Percentiles rank a stretch among this genome's conserved stretches.
phyloP scores from a whole-genome alignment of 768 basidiomycete species.

The Kwoniella dejecticola region DNA sequence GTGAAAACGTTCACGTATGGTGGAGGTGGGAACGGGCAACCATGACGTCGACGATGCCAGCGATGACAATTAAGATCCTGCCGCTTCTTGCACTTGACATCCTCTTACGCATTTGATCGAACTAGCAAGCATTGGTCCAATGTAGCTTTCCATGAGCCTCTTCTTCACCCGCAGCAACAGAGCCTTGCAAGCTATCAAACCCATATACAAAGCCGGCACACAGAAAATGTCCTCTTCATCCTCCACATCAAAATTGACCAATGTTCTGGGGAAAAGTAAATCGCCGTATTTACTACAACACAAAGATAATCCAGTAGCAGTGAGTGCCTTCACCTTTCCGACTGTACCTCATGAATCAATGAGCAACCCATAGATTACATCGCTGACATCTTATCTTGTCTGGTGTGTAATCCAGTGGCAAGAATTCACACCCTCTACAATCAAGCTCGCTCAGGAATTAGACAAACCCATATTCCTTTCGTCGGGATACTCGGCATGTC shows the following conservation, averaged over 20 bases:
- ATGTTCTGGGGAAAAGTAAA: slow-evolving; percentile 42
- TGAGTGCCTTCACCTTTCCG: too few species aligned
- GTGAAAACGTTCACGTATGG: too few species aligned
- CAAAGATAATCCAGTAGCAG: slow-evolving; percentile 47
- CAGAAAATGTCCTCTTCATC: background rate
- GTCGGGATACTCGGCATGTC: slow-evolving; percentile 59
- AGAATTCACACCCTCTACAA: slow-evolving; percentile 46
- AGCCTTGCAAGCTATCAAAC: too few species aligned
- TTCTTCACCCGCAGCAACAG: background rate
- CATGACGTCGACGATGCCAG: too few species aligned
- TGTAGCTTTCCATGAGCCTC: too few species aligned
- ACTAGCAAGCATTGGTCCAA: too few species aligned
- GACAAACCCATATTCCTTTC: slow-evolving; percentile 57
- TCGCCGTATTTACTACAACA: slow-evolving; percentile 50
- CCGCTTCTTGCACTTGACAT: too few species aligned
- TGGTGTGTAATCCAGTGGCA: slow-evolving; percentile 51
- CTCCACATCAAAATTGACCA: slow-evolving; percentile 20
- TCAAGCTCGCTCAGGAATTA: slow-evolving; percentile 34
- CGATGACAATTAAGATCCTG: too few species aligned
- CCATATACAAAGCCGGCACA: background rate
- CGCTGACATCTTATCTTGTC: background rate
- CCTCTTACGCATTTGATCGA: too few species aligned
- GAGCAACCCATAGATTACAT: background rate
- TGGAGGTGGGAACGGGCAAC: too few species aligned
- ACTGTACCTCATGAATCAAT: background rate